phyloP scores from a whole-genome alignment of 805 yeast species.

The Barnettozyma siamensis region DNA sequence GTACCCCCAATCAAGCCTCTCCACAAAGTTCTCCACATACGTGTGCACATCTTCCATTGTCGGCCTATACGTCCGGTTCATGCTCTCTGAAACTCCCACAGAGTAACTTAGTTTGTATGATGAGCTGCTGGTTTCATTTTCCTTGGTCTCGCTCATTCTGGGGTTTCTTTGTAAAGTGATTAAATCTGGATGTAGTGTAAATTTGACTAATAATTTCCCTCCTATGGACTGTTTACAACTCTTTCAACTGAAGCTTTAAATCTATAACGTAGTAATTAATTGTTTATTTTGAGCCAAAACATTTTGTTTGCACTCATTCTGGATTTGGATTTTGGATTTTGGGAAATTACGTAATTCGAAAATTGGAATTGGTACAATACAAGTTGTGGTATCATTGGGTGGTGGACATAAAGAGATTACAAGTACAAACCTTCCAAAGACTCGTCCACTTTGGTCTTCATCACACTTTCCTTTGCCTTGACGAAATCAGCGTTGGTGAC shows the following conservation, averaged over 20 bases:
- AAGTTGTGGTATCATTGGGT: neutral
- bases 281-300: neutral
- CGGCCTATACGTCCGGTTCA: slow-evolving; percentile 71
- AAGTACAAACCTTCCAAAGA: slow-evolving; percentile 85
- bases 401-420: slow-evolving; percentile 4
- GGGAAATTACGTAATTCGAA: too few species aligned
- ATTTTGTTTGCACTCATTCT: too few species aligned
- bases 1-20: slow-evolving; percentile 85
- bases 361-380: neutral
- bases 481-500: slow-evolving; percentile 92
- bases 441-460: slow-evolving; percentile 96
- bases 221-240: too few species aligned
- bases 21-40: slow-evolving; percentile 89
- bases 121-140: neutral
- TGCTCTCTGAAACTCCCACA: slow-evolving; percentile 91
- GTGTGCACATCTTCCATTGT: slow-evolving; percentile 97
- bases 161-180: neutral
- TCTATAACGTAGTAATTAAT: too few species aligned
- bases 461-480: slow-evolving; percentile 88
- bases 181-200: too few species aligned
- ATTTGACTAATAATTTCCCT: too few species aligned
- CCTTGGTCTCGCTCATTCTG: slow-evolving; percentile 4
- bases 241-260: too few species aligned
- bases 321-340: too few species aligned
- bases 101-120: slow-evolving; percentile 53